Conservation (phyloP, 805 yeast genomes). For the Wickerhamiella parazyma region DNA sequence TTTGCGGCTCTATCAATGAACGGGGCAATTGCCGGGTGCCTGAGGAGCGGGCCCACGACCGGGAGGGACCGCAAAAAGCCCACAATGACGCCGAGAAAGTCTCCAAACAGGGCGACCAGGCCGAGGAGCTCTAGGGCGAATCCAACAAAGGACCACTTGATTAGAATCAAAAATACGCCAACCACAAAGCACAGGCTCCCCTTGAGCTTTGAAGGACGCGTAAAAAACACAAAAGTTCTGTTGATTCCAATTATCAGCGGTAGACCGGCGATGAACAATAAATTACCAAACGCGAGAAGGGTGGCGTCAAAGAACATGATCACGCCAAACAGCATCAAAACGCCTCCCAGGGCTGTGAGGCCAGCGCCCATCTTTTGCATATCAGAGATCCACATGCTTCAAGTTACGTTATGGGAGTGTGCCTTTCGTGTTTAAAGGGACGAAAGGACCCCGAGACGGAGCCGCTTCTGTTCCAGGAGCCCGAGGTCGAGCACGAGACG, state of each 20-base stretch:
- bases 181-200: conserved; percentile 67
- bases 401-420: background rate
- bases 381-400: conserved; percentile 27
- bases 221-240: conserved; percentile 67
- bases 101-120: conserved; percentile 82
- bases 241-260: conserved; percentile 77
- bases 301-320: conserved; percentile 80
- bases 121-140: conserved; percentile 78
- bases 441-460: conserved; percentile 6
- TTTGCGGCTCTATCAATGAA: conserved; percentile 49
- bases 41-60: conserved; percentile 68
- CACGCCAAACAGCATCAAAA: conserved; percentile 70
- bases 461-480: conserved; percentile 3
- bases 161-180: conserved; percentile 64
- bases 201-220: conserved; percentile 73
- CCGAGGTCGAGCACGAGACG: conserved; percentile 2
- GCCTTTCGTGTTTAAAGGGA: conserved; percentile 6
- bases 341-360: conserved; percentile 59
- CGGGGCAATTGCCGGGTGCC: conserved; percentile 76
- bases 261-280: conserved; percentile 67
- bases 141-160: conserved; percentile 70
- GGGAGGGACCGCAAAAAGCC: conserved; percentile 83
- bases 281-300: conserved; percentile 78
- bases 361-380: conserved; percentile 67
- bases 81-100: conserved; percentile 79